Percentiles rank a stretch among this genome's conserved stretches.
These are phyloP conservation scores for Agaricales sp. DNA, from an alignment of 1,284 basidiomycete genomes.

Conservation along the genomic window DNA sequence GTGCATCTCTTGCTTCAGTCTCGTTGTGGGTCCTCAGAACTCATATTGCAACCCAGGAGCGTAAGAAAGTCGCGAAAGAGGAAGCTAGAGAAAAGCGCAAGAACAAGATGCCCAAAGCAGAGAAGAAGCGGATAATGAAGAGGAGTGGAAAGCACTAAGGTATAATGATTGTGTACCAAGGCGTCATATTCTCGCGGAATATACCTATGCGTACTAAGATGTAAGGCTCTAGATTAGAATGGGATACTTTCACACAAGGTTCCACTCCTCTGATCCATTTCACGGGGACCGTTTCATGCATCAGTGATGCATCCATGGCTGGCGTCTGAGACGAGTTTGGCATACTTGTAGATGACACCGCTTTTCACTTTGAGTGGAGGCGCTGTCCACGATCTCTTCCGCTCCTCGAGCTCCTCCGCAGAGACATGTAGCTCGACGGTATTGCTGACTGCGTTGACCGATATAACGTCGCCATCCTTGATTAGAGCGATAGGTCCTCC, in stretches of 20 bases:
- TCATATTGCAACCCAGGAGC: constrained; percentile 48
- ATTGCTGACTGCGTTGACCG: constrained; percentile 80
- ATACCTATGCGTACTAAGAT: no score
- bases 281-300: no score
- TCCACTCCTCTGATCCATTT: not conserved
- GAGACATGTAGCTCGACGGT: constrained; percentile 67
- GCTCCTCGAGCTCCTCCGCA: constrained; percentile 58
- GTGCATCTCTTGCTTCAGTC: constrained; percentile 27
- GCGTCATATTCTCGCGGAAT: no score
- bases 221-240: not conserved
- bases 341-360: constrained; percentile 86
- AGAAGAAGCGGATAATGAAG: constrained; percentile 83
- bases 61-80: constrained; percentile 83
- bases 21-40: constrained; percentile 5
- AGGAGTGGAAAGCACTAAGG: constrained; percentile 11
- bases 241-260: not conserved
- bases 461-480: constrained; percentile 78
- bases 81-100: constrained; percentile 83
- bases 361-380: constrained; percentile 78
- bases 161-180: not conserved
- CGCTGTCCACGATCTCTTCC: constrained; percentile 64
- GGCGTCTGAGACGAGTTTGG: constrained; percentile 78
- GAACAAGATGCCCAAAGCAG: constrained; percentile 87
- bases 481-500: constrained; percentile 92
- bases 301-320: constrained; percentile 86